A percentile compares a stretch with the other conserved stretches of the same genome.
These are phyloP conservation scores for Favolaschia claudopus DNA, from an alignment of 768 basidiomycete genomes.

Conservation along the genomic window DNA sequence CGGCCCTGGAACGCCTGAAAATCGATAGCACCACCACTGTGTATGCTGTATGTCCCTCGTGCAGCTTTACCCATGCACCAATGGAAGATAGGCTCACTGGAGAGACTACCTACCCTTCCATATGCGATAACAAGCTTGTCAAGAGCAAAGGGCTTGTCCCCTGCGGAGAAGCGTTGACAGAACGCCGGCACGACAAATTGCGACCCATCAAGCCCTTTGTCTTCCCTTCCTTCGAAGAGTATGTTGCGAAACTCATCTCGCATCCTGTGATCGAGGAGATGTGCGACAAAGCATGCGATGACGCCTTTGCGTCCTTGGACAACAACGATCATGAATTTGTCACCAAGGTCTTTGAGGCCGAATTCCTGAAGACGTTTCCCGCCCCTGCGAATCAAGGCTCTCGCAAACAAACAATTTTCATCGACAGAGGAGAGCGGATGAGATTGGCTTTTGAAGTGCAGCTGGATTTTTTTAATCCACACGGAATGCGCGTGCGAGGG, in stretches of 20 bases:
- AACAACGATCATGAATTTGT: constrained; percentile 1
- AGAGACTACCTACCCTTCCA: constrained; percentile 4
- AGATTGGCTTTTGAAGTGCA: constrained; percentile 35
- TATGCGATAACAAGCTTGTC: constrained; percentile 7
- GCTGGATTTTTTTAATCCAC: constrained; percentile 44
- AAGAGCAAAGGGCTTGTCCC: not conserved
- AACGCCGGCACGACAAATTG: not conserved
- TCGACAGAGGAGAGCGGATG: constrained; percentile 19
- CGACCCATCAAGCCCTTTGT: constrained; percentile 25
- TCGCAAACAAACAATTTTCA: constrained; percentile 25
- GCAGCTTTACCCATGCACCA: constrained; percentile 22
- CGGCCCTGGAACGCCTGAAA: constrained; percentile 15
- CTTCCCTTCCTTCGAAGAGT: constrained; percentile 24
- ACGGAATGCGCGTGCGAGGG: constrained; percentile 34
- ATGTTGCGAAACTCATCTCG: constrained; percentile 21
- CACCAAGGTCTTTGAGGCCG: constrained; percentile 27
- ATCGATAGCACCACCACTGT: constrained; percentile 20
- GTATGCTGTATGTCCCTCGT: constrained; percentile 26
- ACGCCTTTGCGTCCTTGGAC: constrained; percentile 3
- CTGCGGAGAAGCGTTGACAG: not conserved
- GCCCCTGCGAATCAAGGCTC: constrained; percentile 23
- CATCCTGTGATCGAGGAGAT: constrained; percentile 15
- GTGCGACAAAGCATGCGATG: constrained; percentile 20
- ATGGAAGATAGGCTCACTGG: constrained; percentile 7
- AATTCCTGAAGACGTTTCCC: constrained; percentile 32